Evolutionary conservation across 2,329 filamentous ascomycete species (phyloP).

Genomic region (Huntiella moniliformis): DNA sequence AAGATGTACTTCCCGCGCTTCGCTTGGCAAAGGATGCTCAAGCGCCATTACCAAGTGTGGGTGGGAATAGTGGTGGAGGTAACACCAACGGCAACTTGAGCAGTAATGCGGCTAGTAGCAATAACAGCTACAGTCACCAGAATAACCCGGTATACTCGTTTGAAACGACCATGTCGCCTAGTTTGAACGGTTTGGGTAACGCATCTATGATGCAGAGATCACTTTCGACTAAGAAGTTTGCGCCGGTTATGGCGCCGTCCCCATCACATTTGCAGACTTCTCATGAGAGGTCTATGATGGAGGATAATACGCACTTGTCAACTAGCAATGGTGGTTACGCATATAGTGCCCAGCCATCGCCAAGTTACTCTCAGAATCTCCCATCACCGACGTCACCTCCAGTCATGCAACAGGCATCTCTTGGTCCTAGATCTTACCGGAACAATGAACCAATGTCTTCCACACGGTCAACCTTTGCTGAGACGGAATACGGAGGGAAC

Average conservation of each 20-base stretch:
- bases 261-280: constrained; percentile 53
- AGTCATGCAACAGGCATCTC: constrained; percentile 32
- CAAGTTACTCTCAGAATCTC: constrained; percentile 42
- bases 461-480: constrained; percentile 35
- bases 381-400: constrained; percentile 53
- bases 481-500: constrained; percentile 21
- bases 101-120: not conserved
- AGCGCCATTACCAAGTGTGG: constrained; percentile 50
- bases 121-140: not conserved
- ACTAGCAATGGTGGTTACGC: constrained; percentile 48
- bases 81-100: not conserved
- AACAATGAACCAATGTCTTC: constrained; percentile 32
- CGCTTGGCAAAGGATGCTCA: constrained; percentile 82
- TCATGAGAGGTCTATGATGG: constrained; percentile 46
- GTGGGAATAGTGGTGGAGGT: constrained; percentile 13
- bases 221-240: constrained; percentile 57
- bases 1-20: constrained; percentile 80
- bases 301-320: constrained; percentile 52
- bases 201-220: constrained; percentile 45
- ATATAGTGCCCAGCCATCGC: constrained; percentile 28
- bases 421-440: constrained; percentile 42
- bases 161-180: constrained; percentile 29
- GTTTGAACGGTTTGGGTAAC: constrained; percentile 36
- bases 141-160: constrained; percentile 10
- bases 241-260: constrained; percentile 56